Percentiles rank a stretch among this genome's conserved stretches.
phyloP scores from a whole-genome alignment of 176 grass and related monocot genomes.

The Ampelocalamus luodianensis region DNA sequence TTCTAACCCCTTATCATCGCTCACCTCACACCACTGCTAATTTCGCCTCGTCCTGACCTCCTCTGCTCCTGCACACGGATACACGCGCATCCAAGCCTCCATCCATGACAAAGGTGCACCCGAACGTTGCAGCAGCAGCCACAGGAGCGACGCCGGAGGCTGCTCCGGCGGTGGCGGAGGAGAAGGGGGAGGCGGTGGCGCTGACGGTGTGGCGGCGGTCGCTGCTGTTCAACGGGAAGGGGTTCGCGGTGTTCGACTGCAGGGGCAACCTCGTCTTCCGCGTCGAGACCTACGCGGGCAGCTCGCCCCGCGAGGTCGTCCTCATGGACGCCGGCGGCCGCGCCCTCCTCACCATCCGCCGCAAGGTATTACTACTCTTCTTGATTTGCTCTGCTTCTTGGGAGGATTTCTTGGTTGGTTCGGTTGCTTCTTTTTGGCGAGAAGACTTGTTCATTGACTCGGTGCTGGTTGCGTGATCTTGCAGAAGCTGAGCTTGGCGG shows the following conservation, averaged over 20 bases:
- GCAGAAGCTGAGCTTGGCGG: constrained; percentile 75
- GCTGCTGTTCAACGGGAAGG: constrained; percentile 63
- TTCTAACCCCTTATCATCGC: background rate
- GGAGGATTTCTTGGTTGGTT: background rate
- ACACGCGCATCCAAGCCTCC: constrained; percentile 2
- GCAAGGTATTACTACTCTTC: constrained; percentile 46
- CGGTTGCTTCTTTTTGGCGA: background rate
- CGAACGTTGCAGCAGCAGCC: constrained; percentile 1
- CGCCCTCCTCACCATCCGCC: constrained; percentile 63
- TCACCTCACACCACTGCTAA: constrained; percentile 7
- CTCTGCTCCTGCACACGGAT: no score
- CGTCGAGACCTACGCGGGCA: constrained; percentile 55
- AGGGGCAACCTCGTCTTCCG: constrained; percentile 56
- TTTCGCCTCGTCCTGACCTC: background rate
- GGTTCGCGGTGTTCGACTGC: constrained; percentile 59
- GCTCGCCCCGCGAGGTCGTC: constrained; percentile 58
- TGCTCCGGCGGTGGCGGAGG: background rate
- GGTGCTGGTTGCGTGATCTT: background rate
- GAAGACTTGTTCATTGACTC: background rate
- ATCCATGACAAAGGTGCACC: constrained; percentile 60
- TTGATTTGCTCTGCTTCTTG: constrained; percentile 10
- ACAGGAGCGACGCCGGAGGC: background rate
- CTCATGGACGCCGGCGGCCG: constrained; percentile 68
- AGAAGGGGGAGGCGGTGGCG: constrained; percentile 39
- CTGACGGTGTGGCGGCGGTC: constrained; percentile 61